Evolutionary conservation across 169 alveolate genomes (phyloP).

Genomic region (Cyclospora cayetanensis): DNA sequence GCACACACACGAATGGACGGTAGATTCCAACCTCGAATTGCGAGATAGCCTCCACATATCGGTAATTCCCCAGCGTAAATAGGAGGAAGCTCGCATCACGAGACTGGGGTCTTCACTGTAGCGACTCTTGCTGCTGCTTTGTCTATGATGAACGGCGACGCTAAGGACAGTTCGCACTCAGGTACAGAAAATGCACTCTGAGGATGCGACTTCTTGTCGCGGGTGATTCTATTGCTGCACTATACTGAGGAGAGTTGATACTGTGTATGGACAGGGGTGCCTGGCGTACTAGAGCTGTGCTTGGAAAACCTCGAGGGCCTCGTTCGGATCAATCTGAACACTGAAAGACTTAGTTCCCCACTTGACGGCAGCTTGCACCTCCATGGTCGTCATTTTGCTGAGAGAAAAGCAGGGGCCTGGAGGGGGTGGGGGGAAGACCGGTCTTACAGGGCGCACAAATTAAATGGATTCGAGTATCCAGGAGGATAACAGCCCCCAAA

Average conservation of each 20-base stretch:
- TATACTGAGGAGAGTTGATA: background rate
- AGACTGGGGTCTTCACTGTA: background rate
- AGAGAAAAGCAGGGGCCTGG: background rate
- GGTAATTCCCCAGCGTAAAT: background rate
- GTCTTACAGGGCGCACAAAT: background rate
- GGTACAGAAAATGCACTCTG: background rate
- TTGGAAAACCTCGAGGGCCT: slow-evolving; percentile 64
- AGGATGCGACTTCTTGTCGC: background rate
- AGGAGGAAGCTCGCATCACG: background rate
- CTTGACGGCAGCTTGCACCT: slow-evolving; percentile 51
- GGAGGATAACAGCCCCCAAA: background rate
- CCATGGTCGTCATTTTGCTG: slow-evolving; percentile 21
- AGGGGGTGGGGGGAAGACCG: background rate
- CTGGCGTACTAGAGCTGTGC: slow-evolving; percentile 64
- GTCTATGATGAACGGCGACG: background rate
- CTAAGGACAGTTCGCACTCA: background rate
- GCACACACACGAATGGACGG: background rate
- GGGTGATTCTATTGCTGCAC: too few relatives aligned
- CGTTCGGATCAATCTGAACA: slow-evolving; percentile 51
- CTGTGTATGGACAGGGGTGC: background rate
- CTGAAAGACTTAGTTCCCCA: slow-evolving; percentile 37
- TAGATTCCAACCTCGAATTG: background rate
- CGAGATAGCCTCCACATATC: background rate
- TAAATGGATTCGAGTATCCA: background rate
- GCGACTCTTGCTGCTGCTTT: background rate